Evolutionary conservation across 176 grass and related monocot species (phyloP).

Genomic region (Urochloa ruziziensis): DNA sequence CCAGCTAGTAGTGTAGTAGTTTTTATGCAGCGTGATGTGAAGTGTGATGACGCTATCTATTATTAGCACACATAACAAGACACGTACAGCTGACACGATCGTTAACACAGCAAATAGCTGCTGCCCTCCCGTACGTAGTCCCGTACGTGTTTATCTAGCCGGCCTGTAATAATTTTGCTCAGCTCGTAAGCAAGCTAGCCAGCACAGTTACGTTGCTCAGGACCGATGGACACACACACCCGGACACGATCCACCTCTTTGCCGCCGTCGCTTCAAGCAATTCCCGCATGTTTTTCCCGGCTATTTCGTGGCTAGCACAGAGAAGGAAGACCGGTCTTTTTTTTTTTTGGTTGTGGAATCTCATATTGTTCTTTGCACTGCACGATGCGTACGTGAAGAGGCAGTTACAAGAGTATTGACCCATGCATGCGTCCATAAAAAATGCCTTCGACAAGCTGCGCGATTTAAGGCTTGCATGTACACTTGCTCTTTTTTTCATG

Average conservation of each 20-base stretch:
- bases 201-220: background rate
- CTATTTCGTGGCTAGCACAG: background rate
- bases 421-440: background rate
- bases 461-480: background rate
- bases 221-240: too few species aligned
- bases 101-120: background rate
- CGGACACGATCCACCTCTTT: background rate
- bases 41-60: background rate
- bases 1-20: too few species aligned
- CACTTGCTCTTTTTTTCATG: constrained; percentile 6
- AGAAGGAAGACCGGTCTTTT: background rate
- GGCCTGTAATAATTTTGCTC: background rate
- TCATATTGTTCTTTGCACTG: background rate
- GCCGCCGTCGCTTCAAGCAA: background rate
- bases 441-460: background rate
- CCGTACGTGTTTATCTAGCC: background rate
- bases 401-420: constrained; percentile 4
- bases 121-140: too few species aligned
- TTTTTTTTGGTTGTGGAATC: background rate
- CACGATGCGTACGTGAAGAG: background rate
- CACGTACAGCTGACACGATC: background rate
- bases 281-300: background rate
- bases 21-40: too few species aligned
- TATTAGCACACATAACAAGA: background rate
- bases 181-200: too few species aligned